A percentile compares a stretch with the other conserved stretches of the same genome.
These are phyloP conservation scores for Candida sanyiensis DNA, from an alignment of 805 yeast species.

Conservation along the genomic window DNA sequence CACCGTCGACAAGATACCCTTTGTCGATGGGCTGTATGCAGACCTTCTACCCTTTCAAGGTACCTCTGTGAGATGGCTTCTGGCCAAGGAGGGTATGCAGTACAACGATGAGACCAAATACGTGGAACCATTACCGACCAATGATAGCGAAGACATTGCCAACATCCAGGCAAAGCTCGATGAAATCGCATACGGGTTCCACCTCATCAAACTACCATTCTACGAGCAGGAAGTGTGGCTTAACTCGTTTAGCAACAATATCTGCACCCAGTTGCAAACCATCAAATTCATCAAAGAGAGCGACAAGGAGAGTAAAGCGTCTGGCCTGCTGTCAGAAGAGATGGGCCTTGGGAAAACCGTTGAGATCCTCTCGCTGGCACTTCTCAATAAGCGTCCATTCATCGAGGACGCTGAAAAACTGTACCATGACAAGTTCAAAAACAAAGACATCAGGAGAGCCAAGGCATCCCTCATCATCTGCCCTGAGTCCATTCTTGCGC, in stretches of 20 bases:
- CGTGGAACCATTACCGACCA: slow-evolving; percentile 16
- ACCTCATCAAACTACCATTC: slow-evolving; percentile 19
- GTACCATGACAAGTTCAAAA: slow-evolving; percentile 7
- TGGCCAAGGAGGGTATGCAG: slow-evolving; percentile 42
- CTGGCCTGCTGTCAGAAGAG: slow-evolving; percentile 70
- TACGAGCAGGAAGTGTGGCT: slow-evolving; percentile 33
- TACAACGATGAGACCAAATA: slow-evolving; percentile 28
- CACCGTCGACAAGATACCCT: slow-evolving; percentile 9
- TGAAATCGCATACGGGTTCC: slow-evolving; percentile 51
- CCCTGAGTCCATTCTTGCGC: slow-evolving; percentile 77
- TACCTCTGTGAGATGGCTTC: slow-evolving; percentile 52
- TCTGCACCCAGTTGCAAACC: slow-evolving; percentile 32
- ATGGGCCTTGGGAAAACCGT: slow-evolving; percentile 98
- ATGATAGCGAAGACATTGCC: background rate
- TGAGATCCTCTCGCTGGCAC: slow-evolving; percentile 64
- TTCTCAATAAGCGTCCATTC: slow-evolving; percentile 51
- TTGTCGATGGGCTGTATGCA: slow-evolving; percentile 40
- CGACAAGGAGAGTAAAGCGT: slow-evolving; percentile 18
- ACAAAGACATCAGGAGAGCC: slow-evolving; percentile 33
- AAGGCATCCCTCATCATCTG: slow-evolving; percentile 79
- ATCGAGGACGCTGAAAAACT: slow-evolving; percentile 5
- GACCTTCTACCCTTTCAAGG: slow-evolving; percentile 45
- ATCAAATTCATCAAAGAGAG: slow-evolving; percentile 21
- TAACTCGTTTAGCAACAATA: slow-evolving; percentile 45
- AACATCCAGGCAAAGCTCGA: slow-evolving; percentile 29